Evolutionary conservation across 345 rosid species (phyloP), one percentile per base, ranked within the genome.

Genomic region (Acer saccharum): DNA sequence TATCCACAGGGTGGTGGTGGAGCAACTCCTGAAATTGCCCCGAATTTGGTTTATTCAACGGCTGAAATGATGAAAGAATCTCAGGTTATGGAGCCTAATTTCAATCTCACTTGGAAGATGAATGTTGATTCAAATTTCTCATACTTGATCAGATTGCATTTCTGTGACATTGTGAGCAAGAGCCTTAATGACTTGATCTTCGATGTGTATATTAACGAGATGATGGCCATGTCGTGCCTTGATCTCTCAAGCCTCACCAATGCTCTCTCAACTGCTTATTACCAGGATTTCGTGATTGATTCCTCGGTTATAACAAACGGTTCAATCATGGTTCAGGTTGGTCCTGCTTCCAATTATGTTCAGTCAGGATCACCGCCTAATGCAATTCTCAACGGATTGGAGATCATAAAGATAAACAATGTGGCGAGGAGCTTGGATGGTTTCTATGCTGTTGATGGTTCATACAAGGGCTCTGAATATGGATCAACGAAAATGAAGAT

Each of bases 131-230:
- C 83, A 0, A 84, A 88, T 55, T 90, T 86, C 73, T 77, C 88
- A 13, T 93, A 95, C 81, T 74, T 90, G 79, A 78, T 92, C 50
- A 85, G 98, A 79, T 12, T 88, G 72, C 98, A 93, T 71, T 95
- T 95, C 74, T 90, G 98, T 80, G 97, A 95, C 85, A 88, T 95
- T 76, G 88, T 88, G 9, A 95, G 98, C 88, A 81, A 84, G 78
- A 82, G 85, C 68, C 89, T 85, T 10, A 84, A 90, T 68, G 91
- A 90, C 9, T 78, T 95, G 44, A 81, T 87, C 82, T 89, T 93
- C 84, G 86, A 89, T 12, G 87, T 93, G 35, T 93, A 81, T 68
- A 82, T 95, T 39, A 95, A 93, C 81, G 83, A 72, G 27, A n/a
- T 88, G 43, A 75, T 80, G 62, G 94, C 81, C 1, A 80, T 78